These are phyloP conservation scores for Aspergillus tamarii DNA, from an alignment of 2,329 filamentous ascomycete genomes.

Conservation along the genomic window DNA sequence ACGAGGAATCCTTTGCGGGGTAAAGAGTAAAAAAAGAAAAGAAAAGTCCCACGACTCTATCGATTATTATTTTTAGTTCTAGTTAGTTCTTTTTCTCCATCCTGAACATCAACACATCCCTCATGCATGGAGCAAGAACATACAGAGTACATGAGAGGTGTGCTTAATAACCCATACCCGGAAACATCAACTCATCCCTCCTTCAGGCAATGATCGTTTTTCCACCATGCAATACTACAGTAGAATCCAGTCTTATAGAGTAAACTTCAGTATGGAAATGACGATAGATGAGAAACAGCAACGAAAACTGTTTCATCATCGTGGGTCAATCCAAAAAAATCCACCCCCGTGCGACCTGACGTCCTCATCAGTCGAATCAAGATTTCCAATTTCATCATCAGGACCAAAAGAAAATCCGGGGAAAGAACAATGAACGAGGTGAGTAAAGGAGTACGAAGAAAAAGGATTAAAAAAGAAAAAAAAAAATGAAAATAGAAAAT, in stretches of 20 bases:
- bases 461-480: too few relatives aligned
- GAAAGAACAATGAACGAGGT: background rate
- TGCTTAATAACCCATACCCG: background rate
- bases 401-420: background rate
- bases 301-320: constrained; percentile 1
- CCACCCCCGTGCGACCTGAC: background rate
- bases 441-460: too few relatives aligned
- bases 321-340: background rate
- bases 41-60: background rate
- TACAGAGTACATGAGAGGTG: background rate
- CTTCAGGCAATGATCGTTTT: constrained; percentile 2
- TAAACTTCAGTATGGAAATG: background rate
- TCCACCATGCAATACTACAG: background rate
- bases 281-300: background rate
- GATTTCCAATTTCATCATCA: background rate
- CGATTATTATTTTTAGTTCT: too few relatives aligned
- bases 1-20: background rate
- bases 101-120: background rate
- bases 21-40: background rate
- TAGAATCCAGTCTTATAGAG: background rate
- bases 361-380: constrained; percentile 6
- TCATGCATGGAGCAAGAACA: background rate
- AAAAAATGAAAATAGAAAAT: too few relatives aligned
- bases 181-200: background rate
- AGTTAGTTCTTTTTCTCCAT: background rate